Conservation (phyloP, 441 rosid species). For the Adansonia madagascariensis region DNA sequence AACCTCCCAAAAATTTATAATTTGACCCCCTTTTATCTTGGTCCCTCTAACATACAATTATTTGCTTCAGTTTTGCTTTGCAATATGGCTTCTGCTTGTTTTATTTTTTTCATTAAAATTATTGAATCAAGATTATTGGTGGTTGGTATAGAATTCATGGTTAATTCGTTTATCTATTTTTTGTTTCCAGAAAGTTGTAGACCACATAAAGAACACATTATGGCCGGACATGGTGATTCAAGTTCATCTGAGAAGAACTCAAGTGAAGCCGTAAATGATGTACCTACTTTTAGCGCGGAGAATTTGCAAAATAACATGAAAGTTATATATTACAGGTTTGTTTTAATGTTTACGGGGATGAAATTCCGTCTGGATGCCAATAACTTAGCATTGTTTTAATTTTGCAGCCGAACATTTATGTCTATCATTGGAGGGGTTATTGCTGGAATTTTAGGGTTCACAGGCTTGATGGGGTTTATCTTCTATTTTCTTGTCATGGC, state of each 20-base stretch:
- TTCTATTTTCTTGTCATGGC: conserved; percentile 82
- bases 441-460: conserved; percentile 90
- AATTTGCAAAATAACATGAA: conserved; percentile 88
- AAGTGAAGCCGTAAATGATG: conserved; percentile 53
- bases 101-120: not conserved
- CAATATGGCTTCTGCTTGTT: not conserved
- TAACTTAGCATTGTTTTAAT: conserved; percentile 22
- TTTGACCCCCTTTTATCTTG: no score
- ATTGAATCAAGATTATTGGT: not conserved
- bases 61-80: not conserved
- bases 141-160: not conserved
- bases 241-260: conserved; percentile 62
- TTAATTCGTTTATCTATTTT: conserved; percentile 19
- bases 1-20: no score
- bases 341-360: conserved; percentile 12
- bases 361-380: conserved; percentile 18
- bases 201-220: conserved; percentile 19
- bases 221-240: conserved; percentile 57
- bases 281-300: conserved; percentile 70
- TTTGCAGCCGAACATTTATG: conserved; percentile 87
- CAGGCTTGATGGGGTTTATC: conserved; percentile 76
- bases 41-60: not conserved
- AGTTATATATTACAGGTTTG: conserved; percentile 81
- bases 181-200: conserved; percentile 18
- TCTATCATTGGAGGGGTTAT: conserved; percentile 85